phyloP scores from a whole-genome alignment of 1,139 yeast genomes.

The Meyerozyma smithsonii region DNA sequence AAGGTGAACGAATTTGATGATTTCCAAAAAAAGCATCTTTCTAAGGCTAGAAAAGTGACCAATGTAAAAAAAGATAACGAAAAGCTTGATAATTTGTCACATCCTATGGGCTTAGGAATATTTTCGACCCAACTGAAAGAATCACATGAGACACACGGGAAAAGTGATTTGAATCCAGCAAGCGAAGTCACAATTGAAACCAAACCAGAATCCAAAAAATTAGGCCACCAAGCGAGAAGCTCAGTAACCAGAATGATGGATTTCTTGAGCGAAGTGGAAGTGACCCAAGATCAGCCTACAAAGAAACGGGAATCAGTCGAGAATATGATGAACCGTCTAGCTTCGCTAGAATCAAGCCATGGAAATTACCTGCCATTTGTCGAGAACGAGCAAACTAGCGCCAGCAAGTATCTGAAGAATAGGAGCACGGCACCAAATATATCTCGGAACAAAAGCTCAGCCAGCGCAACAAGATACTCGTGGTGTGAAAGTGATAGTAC shows the following conservation, averaged over 20 bases:
- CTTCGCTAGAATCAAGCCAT: constrained; percentile 4
- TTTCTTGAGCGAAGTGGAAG: constrained; percentile 14
- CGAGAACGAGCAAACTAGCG: not conserved
- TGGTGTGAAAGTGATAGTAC: not conserved
- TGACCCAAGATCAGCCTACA: constrained; percentile 9
- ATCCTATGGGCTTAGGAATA: constrained; percentile 1
- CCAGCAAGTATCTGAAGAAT: not conserved
- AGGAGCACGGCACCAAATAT: not conserved
- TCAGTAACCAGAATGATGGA: constrained; percentile 18
- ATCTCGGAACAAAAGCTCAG: not conserved
- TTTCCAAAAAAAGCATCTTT: constrained; percentile 6
- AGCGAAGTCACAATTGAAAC: not conserved
- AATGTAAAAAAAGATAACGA: not conserved
- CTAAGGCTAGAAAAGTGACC: not conserved
- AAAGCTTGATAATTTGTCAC: not conserved
- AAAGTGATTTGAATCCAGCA: not conserved
- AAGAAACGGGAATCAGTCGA: constrained; percentile 19
- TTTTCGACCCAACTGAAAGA: not conserved
- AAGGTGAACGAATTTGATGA: constrained; percentile 16
- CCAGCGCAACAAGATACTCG: not conserved
- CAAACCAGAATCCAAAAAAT: not conserved
- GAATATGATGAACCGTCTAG: constrained; percentile 21
- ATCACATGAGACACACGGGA: not conserved
- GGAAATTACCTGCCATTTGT: not conserved
- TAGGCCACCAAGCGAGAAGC: constrained; percentile 6